Base-by-base conservation (phyloP, 495 filamentous ascomycete genomes). In the Corynascus novoguineensis region DNA sequence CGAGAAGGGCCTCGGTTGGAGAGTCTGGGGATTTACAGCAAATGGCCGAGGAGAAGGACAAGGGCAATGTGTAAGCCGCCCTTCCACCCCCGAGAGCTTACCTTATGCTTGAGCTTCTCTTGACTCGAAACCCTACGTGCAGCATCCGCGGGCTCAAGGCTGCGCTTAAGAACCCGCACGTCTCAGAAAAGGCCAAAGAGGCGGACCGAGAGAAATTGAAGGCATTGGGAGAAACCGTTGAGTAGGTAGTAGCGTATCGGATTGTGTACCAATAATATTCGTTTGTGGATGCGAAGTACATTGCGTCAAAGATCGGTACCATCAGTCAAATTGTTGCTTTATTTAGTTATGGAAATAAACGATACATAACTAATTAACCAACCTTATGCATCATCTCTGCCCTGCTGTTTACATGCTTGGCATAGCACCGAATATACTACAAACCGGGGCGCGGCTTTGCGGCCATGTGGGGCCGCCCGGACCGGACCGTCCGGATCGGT, bases 121-220 rank as follows among this genome's bases (percentile, higher is more conserved):
- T 22, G 7, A 24, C 6, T 12, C 15, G 0, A 5, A 25, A 21
- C n/a, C 1, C 5, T 5, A 41, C 7, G 10, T 19, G 21, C 5
- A 61, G 61, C 2, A 61, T 64, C 14, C 61, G 61, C 2, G 61
- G 61, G 25, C 46, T 64, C 21, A 64, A 58, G 46, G 54, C 61
- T 10, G 61, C 61, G n/a, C 21, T 64, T 34, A 55, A 60, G 11
- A 64, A 64, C 54, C 61, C 61, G 4, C 28, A 64, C 31, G 61
- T 64, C 1, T 64, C 61, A 38, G 59, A 64, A 32, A 59, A 64
- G 40, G 67, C 67, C 5, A 68, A 70, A 53, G 61, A 68, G n/a
- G 53, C 53, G 38, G 65, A 70, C 31, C 59, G 65, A 12, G 54
- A 68, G 61, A 68, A 64, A 52, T 37, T 70, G 47, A 42, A 49